These are phyloP conservation scores for Lachnellula hyalina DNA, from an alignment of 2,329 filamentous ascomycete genomes.

Conservation along the genomic window DNA sequence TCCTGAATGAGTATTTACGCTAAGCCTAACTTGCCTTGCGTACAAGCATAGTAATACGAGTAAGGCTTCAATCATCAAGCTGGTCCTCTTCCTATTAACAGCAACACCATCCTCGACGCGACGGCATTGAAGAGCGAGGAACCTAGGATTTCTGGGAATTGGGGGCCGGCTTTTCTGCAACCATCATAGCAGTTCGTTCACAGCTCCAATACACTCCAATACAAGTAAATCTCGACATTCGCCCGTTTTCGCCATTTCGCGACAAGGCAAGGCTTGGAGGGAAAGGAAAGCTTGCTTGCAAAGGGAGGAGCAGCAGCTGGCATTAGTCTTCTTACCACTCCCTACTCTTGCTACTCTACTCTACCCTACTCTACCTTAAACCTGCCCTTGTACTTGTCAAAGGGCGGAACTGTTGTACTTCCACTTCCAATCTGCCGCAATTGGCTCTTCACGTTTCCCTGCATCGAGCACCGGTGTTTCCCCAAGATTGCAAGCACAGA, in stretches of 20 bases:
- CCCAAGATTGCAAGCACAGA: conserved; percentile 53
- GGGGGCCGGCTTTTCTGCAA: neutral
- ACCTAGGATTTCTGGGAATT: neutral
- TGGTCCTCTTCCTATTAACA: neutral
- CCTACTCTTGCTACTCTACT: no score
- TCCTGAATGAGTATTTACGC: no score
- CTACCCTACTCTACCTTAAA: neutral
- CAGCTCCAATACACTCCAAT: neutral
- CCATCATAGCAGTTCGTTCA: neutral
- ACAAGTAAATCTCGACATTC: neutral
- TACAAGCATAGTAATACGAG: neutral
- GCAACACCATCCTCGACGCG: neutral
- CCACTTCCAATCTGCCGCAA: conserved; percentile 12
- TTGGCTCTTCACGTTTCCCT: conserved; percentile 20
- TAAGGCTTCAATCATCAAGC: neutral
- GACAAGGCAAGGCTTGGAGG: conserved; percentile 3
- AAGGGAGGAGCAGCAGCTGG: neutral
- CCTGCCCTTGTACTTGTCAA: conserved; percentile 19
- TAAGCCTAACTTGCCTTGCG: no score
- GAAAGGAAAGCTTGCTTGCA: neutral
- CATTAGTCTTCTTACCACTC: conserved; percentile 6
- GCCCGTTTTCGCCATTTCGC: neutral
- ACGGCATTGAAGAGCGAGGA: neutral
- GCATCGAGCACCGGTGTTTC: conserved; percentile 20
- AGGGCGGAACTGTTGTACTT: conserved; percentile 18